These are phyloP conservation scores for Diaporthe vaccinii DNA, from an alignment of 2,329 filamentous ascomycete species.

Conservation along the genomic window DNA sequence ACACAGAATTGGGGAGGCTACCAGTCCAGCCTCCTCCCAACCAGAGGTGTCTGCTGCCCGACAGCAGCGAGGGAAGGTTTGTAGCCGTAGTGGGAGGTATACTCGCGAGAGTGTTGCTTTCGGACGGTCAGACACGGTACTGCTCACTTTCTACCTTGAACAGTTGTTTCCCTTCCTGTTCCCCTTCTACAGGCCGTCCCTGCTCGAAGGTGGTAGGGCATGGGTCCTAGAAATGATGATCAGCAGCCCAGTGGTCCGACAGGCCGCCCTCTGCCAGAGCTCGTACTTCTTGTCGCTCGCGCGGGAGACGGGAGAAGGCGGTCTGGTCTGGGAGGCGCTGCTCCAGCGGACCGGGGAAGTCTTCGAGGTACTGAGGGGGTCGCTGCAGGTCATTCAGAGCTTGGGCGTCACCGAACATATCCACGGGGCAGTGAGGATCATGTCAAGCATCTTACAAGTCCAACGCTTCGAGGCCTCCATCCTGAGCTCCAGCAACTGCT, in stretches of 20 bases:
- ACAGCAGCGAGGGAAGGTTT: not conserved
- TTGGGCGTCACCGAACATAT: not conserved
- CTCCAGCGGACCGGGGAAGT: not conserved
- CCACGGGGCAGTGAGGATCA: not conserved
- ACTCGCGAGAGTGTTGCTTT: not conserved
- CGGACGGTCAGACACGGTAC: not conserved
- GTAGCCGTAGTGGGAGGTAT: not conserved
- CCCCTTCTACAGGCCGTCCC: not conserved
- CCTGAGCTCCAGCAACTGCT: not conserved
- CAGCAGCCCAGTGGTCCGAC: not conserved
- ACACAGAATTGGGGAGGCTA: not conserved
- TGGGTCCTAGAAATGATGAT: not conserved
- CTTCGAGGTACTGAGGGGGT: not conserved
- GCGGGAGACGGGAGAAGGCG: not conserved
- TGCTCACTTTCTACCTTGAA: not conserved
- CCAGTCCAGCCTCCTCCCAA: not conserved
- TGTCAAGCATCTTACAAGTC: not conserved
- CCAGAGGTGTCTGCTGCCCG: not conserved
- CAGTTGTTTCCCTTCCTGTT: not conserved
- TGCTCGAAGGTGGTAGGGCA: not conserved
- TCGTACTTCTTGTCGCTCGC: not conserved
- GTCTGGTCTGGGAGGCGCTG: not conserved
- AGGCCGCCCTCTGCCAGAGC: not conserved
- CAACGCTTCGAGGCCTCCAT: not conserved
- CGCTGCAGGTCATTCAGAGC: not conserved